Conservation (phyloP, 2,329 filamentous ascomycete genomes). For the Fusarium burgessii region DNA sequence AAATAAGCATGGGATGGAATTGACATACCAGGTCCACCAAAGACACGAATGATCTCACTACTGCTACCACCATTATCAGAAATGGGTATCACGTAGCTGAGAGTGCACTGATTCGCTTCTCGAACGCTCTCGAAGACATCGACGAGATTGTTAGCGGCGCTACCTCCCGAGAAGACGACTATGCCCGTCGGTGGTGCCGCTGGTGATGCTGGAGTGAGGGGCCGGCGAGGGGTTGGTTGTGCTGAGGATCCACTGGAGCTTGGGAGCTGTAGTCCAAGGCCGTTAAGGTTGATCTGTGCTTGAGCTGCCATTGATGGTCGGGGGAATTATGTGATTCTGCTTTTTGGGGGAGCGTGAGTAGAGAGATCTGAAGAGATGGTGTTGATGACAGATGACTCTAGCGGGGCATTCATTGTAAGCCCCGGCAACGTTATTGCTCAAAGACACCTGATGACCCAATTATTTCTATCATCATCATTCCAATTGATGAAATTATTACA, state of each 20-base stretch:
- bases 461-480: background rate
- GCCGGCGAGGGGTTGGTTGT: conserved; percentile 27
- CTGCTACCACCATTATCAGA: conserved; percentile 96
- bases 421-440: conserved; percentile 10
- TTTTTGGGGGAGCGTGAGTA: background rate
- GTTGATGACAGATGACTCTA: conserved; percentile 28
- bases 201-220: conserved; percentile 32
- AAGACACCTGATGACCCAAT: background rate
- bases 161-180: conserved; percentile 91
- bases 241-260: conserved; percentile 39
- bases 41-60: conserved; percentile 92
- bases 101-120: conserved; percentile 71
- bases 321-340: conserved; percentile 24
- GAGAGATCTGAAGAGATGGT: conserved; percentile 1
- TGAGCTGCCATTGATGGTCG: conserved; percentile 38
- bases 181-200: conserved; percentile 57
- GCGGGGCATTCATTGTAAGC: conserved; percentile 11
- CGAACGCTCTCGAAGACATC: conserved; percentile 83
- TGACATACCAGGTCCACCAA: conserved; percentile 83
- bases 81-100: conserved; percentile 93
- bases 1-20: background rate
- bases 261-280: conserved; percentile 42
- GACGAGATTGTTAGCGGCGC: conserved; percentile 92
- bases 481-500: background rate
- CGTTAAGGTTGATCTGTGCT: conserved; percentile 30